A percentile compares a stretch with the other conserved stretches of the same genome.
These are phyloP conservation scores for Pythium sp. DNA, from an alignment of 352 stramenopile genomes.

Conservation along the genomic window DNA sequence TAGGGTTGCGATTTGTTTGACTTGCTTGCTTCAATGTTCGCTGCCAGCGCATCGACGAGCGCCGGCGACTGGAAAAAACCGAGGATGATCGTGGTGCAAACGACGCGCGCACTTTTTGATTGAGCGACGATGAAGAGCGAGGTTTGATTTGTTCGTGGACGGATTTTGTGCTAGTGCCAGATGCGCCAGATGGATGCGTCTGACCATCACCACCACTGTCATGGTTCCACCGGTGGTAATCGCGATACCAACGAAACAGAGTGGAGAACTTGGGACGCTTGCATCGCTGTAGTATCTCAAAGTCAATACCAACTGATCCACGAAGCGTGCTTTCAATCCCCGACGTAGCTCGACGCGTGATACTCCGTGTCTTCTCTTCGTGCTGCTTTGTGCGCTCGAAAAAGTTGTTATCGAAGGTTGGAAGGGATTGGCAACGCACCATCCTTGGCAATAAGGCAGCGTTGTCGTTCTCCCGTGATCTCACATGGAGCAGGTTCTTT, in stretches of 20 bases:
- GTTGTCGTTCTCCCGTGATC: not conserved
- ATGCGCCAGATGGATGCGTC: not conserved
- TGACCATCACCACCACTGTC: not conserved
- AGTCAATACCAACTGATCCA: conserved; percentile 34
- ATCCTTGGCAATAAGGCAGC: conserved; percentile 20
- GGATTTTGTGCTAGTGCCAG: not conserved
- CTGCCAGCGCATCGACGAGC: conserved; percentile 21
- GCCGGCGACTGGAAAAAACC: not conserved
- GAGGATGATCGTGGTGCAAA: conserved; percentile 7
- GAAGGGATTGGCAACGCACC: conserved; percentile 44
- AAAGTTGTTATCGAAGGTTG: conserved; percentile 37
- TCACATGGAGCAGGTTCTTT: not conserved
- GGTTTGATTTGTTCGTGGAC: not conserved
- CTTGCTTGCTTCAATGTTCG: not conserved
- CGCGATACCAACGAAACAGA: conserved; percentile 40
- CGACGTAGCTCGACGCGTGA: conserved; percentile 3
- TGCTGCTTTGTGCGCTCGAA: conserved; percentile 31
- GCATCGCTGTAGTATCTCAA: conserved; percentile 54
- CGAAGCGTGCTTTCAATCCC: conserved; percentile 32
- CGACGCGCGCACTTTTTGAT: not conserved
- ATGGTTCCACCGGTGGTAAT: conserved; percentile 35
- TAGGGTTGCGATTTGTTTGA: not conserved
- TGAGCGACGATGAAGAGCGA: not conserved
- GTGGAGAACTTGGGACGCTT: conserved; percentile 43
- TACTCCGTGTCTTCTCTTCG: conserved; percentile 18